Evolutionary conservation across 2,329 filamentous ascomycete genomes (phyloP), one percentile per base, ranked within the genome.

Genomic region (Fusarium tricinctum): DNA sequence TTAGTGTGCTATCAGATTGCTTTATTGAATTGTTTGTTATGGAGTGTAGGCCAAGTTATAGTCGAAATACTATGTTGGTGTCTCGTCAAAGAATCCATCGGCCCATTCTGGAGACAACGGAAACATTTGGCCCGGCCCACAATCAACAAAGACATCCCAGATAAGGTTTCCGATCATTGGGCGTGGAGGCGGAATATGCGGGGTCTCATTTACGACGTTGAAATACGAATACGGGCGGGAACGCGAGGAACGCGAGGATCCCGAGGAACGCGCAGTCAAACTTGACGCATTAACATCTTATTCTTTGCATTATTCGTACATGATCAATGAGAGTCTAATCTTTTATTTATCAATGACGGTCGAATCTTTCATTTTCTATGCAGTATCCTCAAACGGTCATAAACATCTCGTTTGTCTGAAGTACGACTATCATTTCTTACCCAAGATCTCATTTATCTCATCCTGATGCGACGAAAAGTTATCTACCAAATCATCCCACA

Each of bases 401-500:
- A 23, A 6, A 23, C 7, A 23, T 23, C 22, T 23, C 22, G 3
- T 23, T 8, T 23, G 23, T 23, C 23, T 8, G 7, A 23, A 23
- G 7, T 23, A 35, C 17, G 15, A 32, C 26, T 17, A 7, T 53
- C 15, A 35, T 7, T 42, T 62, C 40, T 65, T 51, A 4, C 26
- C 38, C 35, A 73, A n/a, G 3, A 73, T 73, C 13, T 54, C 20
- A 4, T 71, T 59, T 2, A 73, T 65, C 33, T 73, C 70, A 4
- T 71, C 68, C 23, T 58, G 42, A 26, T 73, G 68, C 7, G 58
- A 62, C 1, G 71, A 73, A 14, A 73, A 73, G 26, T 73, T 73
- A 10, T 73, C 71, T 2, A 73, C 64, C 23, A 73, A 10, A 23
- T 73, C 28, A 47, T 73, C 69, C 71, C 71, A 73, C 71, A 73